These are phyloP conservation scores for Diutina scorzettiae DNA, from an alignment of 1,139 yeast species.

Conservation along the genomic window DNA sequence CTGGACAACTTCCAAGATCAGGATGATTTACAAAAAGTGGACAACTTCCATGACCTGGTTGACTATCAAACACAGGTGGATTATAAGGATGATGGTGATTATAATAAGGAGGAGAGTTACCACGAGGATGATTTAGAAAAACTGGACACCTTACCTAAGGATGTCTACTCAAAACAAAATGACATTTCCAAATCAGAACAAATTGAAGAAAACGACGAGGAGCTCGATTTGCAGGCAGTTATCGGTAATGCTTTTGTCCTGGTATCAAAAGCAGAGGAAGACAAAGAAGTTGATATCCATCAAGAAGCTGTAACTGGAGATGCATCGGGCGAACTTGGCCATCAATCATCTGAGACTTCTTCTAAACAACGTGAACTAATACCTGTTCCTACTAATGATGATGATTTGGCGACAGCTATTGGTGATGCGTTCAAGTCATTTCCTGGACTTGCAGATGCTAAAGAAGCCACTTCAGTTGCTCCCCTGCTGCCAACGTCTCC, in stretches of 20 bases:
- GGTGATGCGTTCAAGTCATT: constrained; percentile 18
- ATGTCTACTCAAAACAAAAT: background rate
- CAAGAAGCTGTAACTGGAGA: background rate
- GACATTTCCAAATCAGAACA: background rate
- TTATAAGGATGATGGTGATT: too few species aligned
- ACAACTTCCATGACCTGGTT: too few species aligned
- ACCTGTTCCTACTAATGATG: constrained; percentile 16
- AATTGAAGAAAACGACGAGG: too few species aligned
- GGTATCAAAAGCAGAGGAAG: background rate
- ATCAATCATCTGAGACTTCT: too few species aligned
- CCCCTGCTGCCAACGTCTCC: background rate
- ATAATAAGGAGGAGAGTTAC: too few species aligned
- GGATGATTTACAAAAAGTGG: too few species aligned
- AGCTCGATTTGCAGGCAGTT: background rate
- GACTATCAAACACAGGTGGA: too few species aligned
- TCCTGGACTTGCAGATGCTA: background rate
- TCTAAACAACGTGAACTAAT: too few species aligned
- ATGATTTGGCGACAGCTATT: constrained; percentile 20
- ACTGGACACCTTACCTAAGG: background rate
- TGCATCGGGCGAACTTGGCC: too few species aligned
- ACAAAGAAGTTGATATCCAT: background rate
- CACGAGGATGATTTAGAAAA: background rate
- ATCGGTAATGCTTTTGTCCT: background rate
- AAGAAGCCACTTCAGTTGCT: background rate
- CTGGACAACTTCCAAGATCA: too few species aligned